A percentile compares a stretch with the other conserved stretches of the same genome.
Conservation (phyloP, 2,329 filamentous ascomycete genomes). For the Neopestalotiopsis sp. region DNA sequence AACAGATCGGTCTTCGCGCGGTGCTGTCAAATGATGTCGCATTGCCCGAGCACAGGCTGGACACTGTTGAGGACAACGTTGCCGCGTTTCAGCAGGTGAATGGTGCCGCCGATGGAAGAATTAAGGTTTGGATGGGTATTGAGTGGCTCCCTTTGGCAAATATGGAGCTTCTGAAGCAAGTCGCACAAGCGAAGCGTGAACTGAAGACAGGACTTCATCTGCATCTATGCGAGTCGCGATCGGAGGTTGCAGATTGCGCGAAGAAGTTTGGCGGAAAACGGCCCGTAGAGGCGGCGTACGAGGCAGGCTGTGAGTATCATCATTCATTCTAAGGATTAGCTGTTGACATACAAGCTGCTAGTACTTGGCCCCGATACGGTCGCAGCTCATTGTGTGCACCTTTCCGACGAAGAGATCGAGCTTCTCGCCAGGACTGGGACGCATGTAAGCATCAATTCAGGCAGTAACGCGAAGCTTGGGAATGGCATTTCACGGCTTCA, state of each 20-base stretch:
- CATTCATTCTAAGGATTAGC: background rate
- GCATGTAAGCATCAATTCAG: slow-evolving; percentile 25
- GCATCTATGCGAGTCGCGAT: slow-evolving; percentile 27
- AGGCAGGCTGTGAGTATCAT: slow-evolving; percentile 20
- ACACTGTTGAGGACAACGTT: slow-evolving; percentile 27
- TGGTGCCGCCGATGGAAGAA: slow-evolving; percentile 21
- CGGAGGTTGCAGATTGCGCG: slow-evolving; percentile 23
- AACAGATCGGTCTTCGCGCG: slow-evolving; percentile 27
- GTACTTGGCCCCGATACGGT: slow-evolving; percentile 27
- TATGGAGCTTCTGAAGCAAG: slow-evolving; percentile 21
- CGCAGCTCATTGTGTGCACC: slow-evolving; percentile 29
- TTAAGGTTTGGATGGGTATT: slow-evolving; percentile 29
- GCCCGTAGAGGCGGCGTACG: slow-evolving; percentile 26
- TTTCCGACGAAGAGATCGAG: slow-evolving; percentile 26
- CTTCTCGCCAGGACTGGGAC: slow-evolving; percentile 27
- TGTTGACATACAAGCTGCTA: background rate
- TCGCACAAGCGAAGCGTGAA: slow-evolving; percentile 24
- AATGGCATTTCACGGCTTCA: slow-evolving; percentile 27
- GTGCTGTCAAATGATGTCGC: slow-evolving; percentile 28
- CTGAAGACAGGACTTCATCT: slow-evolving; percentile 27
- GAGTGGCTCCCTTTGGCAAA: slow-evolving; percentile 29
- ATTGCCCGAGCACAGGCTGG: slow-evolving; percentile 26
- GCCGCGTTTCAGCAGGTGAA: slow-evolving; percentile 23
- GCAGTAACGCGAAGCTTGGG: slow-evolving; percentile 30
- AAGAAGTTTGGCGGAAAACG: slow-evolving; percentile 24